Evolutionary conservation across 2,329 filamentous ascomycete genomes (phyloP), one percentile per base, ranked within the genome.

Genomic region (Fusarium acutatum): DNA sequence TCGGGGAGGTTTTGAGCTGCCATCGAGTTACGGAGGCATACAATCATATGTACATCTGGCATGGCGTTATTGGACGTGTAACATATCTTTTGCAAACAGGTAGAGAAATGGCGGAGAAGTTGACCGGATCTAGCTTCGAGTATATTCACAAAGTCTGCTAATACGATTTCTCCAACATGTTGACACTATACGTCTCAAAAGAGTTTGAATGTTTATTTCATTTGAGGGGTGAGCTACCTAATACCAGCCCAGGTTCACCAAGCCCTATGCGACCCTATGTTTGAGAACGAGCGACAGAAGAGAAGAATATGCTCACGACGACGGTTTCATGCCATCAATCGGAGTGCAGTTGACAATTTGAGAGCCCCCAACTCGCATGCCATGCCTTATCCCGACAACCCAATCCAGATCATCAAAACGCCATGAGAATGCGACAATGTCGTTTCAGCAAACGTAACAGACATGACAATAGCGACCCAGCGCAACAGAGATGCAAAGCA

Each of bases 51-150:
- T 80, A 81, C 80, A 83, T 83, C 70, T 76, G 80, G 79, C 78
- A 81, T 75, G 81, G 82, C 81, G 82, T 83, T 83, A 69, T 69
- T 78, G 79, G 79, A 77, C 72, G 71, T 83, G 80, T 83, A 82
- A 72, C 67, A 68, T 74, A 71, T 74, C 58, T 69, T 80, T 80
- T 78, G 35, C 78, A 76, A 74, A 76, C 75, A 79, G 73, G 75
- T 80, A 77, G 78, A 80, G 64, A 69, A 67, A 63, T 63, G 72
- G 66, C 37, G 70, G 71, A 71, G 66, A 75, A 74, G 67, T 71
- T 71, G 71, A 78, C 71, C 60, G 69, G 62, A 73, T 74, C 50
- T 76, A 72, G 68, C 58, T 76, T 72, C 56, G 65, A 52, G 61
- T 59, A 65, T 62, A 65, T 50, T 54, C 49, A 50, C 52, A 58